A percentile compares a stretch with the other conserved stretches of the same genome.
phyloP scores from a whole-genome alignment of 768 basidiomycete species.

The Myochromella boudieri region DNA sequence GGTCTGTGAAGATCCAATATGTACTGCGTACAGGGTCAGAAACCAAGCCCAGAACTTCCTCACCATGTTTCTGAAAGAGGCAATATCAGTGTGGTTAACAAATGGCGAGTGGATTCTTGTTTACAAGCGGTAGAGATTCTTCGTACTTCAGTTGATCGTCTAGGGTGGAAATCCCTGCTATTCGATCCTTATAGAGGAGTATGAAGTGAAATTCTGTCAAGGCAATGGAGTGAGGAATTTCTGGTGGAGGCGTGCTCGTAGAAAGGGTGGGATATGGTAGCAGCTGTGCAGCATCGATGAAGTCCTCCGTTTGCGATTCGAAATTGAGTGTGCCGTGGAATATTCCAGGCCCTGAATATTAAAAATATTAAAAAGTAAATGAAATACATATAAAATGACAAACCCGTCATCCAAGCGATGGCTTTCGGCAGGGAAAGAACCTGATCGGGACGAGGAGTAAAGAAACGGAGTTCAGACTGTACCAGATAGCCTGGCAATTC shows the following conservation, averaged over 20 bases:
- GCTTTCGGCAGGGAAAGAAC: conserved; percentile 66
- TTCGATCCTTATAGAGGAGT: conserved; percentile 75
- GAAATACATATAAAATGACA: conserved; percentile 15
- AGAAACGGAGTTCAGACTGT: conserved; percentile 81
- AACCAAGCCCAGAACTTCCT: conserved; percentile 70
- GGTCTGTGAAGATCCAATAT: conserved; percentile 92
- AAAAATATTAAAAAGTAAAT: conserved; percentile 4
- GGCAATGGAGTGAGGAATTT: conserved; percentile 72
- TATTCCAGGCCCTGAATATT: conserved; percentile 79
- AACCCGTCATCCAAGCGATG: conserved; percentile 93
- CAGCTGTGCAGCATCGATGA: conserved; percentile 76
- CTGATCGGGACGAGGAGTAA: conserved; percentile 68
- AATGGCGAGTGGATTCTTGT: conserved; percentile 20
- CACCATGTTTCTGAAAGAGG: conserved; percentile 64
- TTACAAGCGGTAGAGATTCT: conserved; percentile 77
- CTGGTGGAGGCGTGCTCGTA: conserved; percentile 26
- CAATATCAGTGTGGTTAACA: neutral
- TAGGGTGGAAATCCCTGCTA: conserved; percentile 76
- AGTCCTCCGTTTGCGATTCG: conserved; percentile 65
- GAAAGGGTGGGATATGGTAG: conserved; percentile 67
- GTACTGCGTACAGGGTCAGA: conserved; percentile 87
- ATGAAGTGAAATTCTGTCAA: conserved; percentile 94
- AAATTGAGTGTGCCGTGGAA: conserved; percentile 83
- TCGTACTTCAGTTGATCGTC: conserved; percentile 84
- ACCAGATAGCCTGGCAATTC: conserved; percentile 82